Evolutionary conservation across 2,329 filamentous ascomycete genomes (phyloP).

Genomic region (Phaeosphaeria sp.): DNA sequence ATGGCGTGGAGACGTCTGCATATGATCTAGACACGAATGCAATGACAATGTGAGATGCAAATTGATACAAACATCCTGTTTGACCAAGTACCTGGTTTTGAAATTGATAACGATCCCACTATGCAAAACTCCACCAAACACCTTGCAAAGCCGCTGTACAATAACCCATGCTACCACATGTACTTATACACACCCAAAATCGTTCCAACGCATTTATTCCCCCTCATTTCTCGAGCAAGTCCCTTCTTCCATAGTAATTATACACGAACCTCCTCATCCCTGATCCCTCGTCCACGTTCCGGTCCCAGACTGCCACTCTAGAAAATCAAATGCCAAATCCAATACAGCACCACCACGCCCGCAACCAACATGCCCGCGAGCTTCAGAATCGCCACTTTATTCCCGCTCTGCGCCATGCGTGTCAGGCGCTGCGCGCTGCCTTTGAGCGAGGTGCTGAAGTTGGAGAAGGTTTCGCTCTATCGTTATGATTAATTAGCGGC

Average conservation of each 20-base stretch:
- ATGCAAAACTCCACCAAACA: not conserved
- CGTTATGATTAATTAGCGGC: not conserved
- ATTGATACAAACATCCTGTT: no score
- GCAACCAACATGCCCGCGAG: conserved; percentile 82
- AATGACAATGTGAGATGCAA: not conserved
- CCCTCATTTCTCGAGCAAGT: not conserved
- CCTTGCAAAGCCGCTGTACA: not conserved
- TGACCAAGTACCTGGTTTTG: no score
- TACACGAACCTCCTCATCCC: not conserved
- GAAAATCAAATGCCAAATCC: conserved; percentile 57
- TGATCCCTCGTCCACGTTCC: not conserved
- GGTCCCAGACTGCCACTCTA: conserved; percentile 3
- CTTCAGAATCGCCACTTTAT: conserved; percentile 90
- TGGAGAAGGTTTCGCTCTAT: conserved; percentile 88
- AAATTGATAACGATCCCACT: no score
- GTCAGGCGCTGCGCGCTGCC: conserved; percentile 83
- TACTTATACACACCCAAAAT: not conserved
- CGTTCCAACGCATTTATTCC: not conserved
- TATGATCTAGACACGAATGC: not conserved
- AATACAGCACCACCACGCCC: conserved; percentile 76
- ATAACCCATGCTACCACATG: not conserved
- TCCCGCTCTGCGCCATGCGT: conserved; percentile 89
- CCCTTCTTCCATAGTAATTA: no score
- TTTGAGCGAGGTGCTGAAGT: conserved; percentile 81
- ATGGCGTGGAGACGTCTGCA: not conserved